Base-by-base conservation (phyloP, 768 basidiomycete species). In the Mycena venus region DNA sequence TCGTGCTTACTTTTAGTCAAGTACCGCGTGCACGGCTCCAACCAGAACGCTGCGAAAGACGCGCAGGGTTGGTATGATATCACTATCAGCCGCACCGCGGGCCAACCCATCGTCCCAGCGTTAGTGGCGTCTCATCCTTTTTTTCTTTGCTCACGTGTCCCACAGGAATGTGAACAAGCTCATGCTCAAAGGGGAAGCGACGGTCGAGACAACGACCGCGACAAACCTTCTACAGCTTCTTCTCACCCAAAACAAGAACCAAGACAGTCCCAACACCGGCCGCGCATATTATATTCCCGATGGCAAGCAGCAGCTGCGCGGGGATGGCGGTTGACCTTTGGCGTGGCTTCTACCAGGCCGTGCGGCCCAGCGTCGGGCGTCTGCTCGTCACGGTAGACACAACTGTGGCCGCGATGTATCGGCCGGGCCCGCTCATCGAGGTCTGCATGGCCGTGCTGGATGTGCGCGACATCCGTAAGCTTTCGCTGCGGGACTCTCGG, bases 321-420 rank as follows among this genome's bases (percentile, higher is more conserved):
- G 72, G 75, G 1, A 67, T 71, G 38, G 72, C 78, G 0, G 78
- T 87, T 1, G 82, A 84, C 19, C 49, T 86, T 1, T 79, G 85
- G 65, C 83, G 82, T 4, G 85, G 85, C 0, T 86, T 75, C 61
- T 85, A 79, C 65, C 85, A 86, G 83, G 82, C 82, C n/a, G 84
- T 86, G 63, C 83, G 85, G 7, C 85, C 85, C 2, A 77, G 79
- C 21, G 56, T 77, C 2, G 77, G 77, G 3, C 40, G 78, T 8
- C 74, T 86, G 2, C 60, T 83, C 3, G 80, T 86, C 0, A 86
- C 85, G 36, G 76, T 86, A 0, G 85, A 86, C 59, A 82, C 78
- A 0, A 82, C 85, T 10, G 83, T 84, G 10, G 78, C 83, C 1
- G 74, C 83, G 2, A 75, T 86, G 85, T 86, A 81, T 40, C 34